Evolutionary conservation across 495 filamentous ascomycete species (phyloP).

Genomic region (Amorphotheca resinae): DNA sequence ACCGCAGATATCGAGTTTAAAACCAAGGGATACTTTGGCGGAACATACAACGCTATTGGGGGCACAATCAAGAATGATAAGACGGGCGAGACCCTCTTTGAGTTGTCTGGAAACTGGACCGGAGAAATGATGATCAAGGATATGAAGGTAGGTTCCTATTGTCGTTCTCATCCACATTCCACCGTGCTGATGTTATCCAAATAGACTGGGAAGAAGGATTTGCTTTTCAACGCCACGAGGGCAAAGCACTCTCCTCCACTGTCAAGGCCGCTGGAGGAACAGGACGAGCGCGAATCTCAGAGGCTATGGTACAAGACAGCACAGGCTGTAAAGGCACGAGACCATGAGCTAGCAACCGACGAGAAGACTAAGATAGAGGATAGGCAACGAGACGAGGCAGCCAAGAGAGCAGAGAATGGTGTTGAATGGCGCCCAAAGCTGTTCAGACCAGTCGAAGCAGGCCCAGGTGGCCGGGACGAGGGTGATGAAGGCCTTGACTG

Average conservation of each 20-base stretch:
- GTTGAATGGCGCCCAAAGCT: constrained; percentile 82
- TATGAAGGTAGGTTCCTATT: constrained; percentile 47
- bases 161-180: too few species aligned
- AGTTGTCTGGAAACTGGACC: constrained; percentile 87
- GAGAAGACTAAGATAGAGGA: constrained; percentile 95
- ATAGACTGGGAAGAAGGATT: constrained; percentile 75
- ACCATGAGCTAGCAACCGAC: constrained; percentile 84
- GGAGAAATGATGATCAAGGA: constrained; percentile 87
- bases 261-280: constrained; percentile 71
- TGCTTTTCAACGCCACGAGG: constrained; percentile 76
- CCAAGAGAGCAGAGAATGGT: constrained; percentile 64
- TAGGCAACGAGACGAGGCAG: constrained; percentile 76
- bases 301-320: constrained; percentile 72
- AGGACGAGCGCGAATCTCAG: constrained; percentile 84
- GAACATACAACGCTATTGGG: constrained; percentile 91
- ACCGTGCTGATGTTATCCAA: not conserved
- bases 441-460: constrained; percentile 64
- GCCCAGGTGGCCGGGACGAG: constrained; percentile 60
- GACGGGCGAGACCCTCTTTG: constrained; percentile 74
- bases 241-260: constrained; percentile 62
- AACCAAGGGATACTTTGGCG: constrained; percentile 93
- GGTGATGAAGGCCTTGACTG: constrained; percentile 85
- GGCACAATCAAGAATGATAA: constrained; percentile 83
- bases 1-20: constrained; percentile 97
- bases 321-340: constrained; percentile 63